These are phyloP conservation scores for Phytophthora syringae DNA, from an alignment of 352 stramenopile genomes.

Conservation along the genomic window DNA sequence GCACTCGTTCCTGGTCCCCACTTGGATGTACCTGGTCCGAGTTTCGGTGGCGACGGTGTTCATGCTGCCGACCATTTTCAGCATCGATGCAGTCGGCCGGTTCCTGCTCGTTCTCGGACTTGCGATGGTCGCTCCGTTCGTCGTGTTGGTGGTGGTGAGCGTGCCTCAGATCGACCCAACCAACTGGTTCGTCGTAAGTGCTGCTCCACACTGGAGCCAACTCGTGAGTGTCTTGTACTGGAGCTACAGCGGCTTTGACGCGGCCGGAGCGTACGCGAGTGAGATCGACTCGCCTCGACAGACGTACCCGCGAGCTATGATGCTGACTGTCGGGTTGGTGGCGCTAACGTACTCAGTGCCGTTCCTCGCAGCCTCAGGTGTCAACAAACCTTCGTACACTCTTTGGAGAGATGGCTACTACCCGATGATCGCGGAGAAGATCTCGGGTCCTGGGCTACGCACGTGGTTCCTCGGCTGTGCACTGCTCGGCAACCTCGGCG, in stretches of 20 bases:
- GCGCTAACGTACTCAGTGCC: constrained; percentile 91
- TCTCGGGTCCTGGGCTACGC: constrained; percentile 86
- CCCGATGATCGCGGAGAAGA: constrained; percentile 83
- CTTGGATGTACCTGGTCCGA: constrained; percentile 61
- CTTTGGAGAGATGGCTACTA: constrained; percentile 95
- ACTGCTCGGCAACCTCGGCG: constrained; percentile 91
- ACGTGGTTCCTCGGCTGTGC: constrained; percentile 91
- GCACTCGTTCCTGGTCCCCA: constrained; percentile 48
- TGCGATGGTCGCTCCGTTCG: constrained; percentile 92
- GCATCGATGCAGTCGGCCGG: constrained; percentile 90
- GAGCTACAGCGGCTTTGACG: constrained; percentile 97
- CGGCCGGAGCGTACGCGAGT: constrained; percentile 90
- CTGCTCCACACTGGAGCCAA: constrained; percentile 71
- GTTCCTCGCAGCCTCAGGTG: constrained; percentile 88
- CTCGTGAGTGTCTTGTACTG: constrained; percentile 96
- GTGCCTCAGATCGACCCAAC: constrained; percentile 59
- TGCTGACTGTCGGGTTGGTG: constrained; percentile 83
- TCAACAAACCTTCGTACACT: constrained; percentile 76
- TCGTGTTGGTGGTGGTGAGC: constrained; percentile 81
- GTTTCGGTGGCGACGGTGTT: constrained; percentile 53
- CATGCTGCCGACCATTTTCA: constrained; percentile 75
- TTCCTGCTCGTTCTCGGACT: constrained; percentile 86
- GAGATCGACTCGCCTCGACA: constrained; percentile 88
- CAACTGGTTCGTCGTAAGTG: constrained; percentile 74
- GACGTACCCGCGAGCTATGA: constrained; percentile 91